Percentiles rank a stretch among this genome's conserved stretches.
phyloP scores from a whole-genome alignment of 768 basidiomycete species.

The Trichaptum fuscoviolaceum region DNA sequence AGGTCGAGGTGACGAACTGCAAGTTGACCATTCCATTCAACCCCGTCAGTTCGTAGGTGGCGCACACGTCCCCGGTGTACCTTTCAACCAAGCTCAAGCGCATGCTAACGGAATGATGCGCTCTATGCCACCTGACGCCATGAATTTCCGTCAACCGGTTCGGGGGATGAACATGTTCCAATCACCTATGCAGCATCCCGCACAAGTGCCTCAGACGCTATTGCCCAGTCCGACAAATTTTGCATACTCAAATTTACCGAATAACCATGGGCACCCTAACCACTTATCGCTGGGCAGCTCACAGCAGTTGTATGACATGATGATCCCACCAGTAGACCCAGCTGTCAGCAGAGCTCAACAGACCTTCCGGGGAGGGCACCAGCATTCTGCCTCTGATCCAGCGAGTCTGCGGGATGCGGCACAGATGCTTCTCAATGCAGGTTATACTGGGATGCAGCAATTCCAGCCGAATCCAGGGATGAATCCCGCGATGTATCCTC shows the following conservation, averaged over 20 bases:
- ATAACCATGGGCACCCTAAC: slow-evolving; percentile 39
- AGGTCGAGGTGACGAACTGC: slow-evolving; percentile 24
- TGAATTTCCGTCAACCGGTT: slow-evolving; percentile 55
- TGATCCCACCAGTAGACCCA: slow-evolving; percentile 47
- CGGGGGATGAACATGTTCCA: slow-evolving; percentile 43
- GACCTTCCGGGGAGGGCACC: slow-evolving; percentile 67
- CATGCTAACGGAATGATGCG: slow-evolving; percentile 1
- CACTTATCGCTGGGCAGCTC: slow-evolving; percentile 69
- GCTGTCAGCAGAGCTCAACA: slow-evolving; percentile 75
- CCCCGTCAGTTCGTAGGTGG: slow-evolving; percentile 44
- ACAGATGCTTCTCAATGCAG: slow-evolving; percentile 48
- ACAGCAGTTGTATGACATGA: slow-evolving; percentile 79
- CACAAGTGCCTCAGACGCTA: slow-evolving; percentile 20
- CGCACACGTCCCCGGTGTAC: background rate
- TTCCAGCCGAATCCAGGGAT: slow-evolving; percentile 37
- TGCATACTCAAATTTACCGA: slow-evolving; percentile 33
- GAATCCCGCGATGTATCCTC: slow-evolving; percentile 47
- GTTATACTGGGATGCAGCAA: slow-evolving; percentile 42
- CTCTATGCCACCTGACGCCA: slow-evolving; percentile 3
- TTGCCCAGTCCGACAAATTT: slow-evolving; percentile 50
- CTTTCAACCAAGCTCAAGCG: background rate
- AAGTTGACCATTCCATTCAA: slow-evolving; percentile 53
- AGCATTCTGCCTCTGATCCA: slow-evolving; percentile 81
- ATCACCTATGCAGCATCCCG: background rate
- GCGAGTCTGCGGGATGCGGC: slow-evolving; percentile 69